Evolutionary conservation across 2,329 filamentous ascomycete species (phyloP).

Genomic region (Xylariaceae sp.): DNA sequence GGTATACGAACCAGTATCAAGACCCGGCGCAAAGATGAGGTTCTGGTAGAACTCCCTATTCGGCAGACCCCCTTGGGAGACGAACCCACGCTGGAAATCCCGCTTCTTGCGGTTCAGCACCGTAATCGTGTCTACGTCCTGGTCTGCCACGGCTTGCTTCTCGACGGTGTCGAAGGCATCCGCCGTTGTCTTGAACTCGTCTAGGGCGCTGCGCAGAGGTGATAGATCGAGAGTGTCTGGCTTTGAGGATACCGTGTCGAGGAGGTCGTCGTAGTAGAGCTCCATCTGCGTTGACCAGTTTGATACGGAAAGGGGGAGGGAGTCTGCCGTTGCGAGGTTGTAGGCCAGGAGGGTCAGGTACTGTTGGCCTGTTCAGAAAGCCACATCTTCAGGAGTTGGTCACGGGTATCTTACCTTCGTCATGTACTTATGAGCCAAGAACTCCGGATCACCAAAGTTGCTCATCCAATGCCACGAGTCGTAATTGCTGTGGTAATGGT

Average conservation of each 20-base stretch:
- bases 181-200: constrained; percentile 33
- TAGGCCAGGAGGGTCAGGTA: constrained; percentile 38
- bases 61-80: constrained; percentile 44
- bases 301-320: constrained; percentile 38
- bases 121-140: constrained; percentile 31
- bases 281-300: constrained; percentile 39
- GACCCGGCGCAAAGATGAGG: constrained; percentile 43
- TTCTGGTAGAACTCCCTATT: constrained; percentile 42
- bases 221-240: constrained; percentile 35
- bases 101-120: constrained; percentile 44
- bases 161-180: constrained; percentile 33
- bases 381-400: no score
- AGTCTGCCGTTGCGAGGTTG: constrained; percentile 35
- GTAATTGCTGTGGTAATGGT: constrained; percentile 78
- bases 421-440: constrained; percentile 55
- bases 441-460: constrained; percentile 63
- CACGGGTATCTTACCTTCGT: constrained; percentile 46
- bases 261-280: constrained; percentile 36
- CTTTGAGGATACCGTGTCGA: constrained; percentile 31
- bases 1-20: constrained; percentile 40
- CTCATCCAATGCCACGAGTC: constrained; percentile 84
- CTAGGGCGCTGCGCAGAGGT: constrained; percentile 36
- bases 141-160: constrained; percentile 26
- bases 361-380: constrained; percentile 23
- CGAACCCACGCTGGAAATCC: constrained; percentile 45